phyloP scores from a whole-genome alignment of 2,329 filamentous ascomycete species.

The Hypoxylon sp. region DNA sequence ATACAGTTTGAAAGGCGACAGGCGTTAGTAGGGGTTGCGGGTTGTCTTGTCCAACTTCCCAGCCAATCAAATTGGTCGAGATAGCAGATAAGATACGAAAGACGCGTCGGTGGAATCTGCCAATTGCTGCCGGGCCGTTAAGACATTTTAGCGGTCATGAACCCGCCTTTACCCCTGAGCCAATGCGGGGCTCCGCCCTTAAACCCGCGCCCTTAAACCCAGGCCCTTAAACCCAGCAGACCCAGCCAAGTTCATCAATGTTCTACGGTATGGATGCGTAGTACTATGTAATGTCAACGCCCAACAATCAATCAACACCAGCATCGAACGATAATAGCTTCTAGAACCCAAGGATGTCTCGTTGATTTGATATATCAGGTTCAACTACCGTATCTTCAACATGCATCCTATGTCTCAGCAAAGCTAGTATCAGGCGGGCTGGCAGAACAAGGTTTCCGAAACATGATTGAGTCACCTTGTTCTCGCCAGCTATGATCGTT shows the following conservation, averaged over 20 bases:
- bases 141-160: neutral
- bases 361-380: neutral
- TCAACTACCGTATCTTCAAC: neutral
- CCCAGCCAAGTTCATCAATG: neutral
- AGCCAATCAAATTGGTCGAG: constrained; percentile 10
- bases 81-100: constrained; percentile 14
- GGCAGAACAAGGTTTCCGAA: neutral
- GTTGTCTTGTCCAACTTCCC: constrained; percentile 21
- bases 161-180: constrained; percentile 11
- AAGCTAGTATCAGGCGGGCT: neutral
- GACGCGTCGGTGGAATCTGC: neutral
- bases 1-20: neutral
- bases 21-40: neutral
- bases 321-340: neutral
- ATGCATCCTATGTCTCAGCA: neutral
- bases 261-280: too few species aligned
- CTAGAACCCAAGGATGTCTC: neutral
- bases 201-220: too few species aligned
- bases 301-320: neutral
- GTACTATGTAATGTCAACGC: too few species aligned
- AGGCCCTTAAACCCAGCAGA: neutral
- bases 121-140: neutral
- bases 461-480: neutral
- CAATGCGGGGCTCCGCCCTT: constrained; percentile 7
- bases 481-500: neutral